phyloP scores from a whole-genome alignment of 2,329 filamentous ascomycete genomes.

The Colletotrichum musicola region DNA sequence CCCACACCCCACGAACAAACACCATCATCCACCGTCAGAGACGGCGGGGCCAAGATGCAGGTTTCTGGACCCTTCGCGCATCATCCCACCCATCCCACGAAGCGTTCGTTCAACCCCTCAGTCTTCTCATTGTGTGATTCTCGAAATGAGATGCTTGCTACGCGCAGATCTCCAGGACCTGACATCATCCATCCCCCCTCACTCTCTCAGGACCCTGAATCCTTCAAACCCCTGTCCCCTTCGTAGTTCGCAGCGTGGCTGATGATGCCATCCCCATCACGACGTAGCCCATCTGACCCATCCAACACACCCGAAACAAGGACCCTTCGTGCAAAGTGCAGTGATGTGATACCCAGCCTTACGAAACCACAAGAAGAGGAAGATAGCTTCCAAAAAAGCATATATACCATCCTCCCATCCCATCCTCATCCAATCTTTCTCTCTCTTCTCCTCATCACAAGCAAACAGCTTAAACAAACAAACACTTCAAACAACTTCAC shows the following conservation, averaged over 20 bases:
- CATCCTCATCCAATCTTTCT: not conserved
- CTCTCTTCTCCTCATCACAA: constrained; percentile 10
- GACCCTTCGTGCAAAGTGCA: not conserved
- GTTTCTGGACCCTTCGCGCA: constrained; percentile 36
- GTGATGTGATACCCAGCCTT: constrained; percentile 6
- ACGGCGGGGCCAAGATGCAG: constrained; percentile 26
- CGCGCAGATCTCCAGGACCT: constrained; percentile 28
- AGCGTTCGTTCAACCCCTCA: not conserved
- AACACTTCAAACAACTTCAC: not conserved
- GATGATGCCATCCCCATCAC: constrained; percentile 36
- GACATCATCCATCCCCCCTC: constrained; percentile 35
- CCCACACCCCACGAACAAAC: not conserved
- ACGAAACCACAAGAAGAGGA: not conserved
- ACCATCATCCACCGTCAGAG: constrained; percentile 23
- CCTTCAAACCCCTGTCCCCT: not conserved
- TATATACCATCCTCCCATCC: constrained; percentile 35
- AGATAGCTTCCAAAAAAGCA: constrained; percentile 14
- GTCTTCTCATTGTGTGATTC: too few relatives aligned
- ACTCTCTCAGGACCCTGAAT: constrained; percentile 8
- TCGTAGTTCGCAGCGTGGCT: not conserved
- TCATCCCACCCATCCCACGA: not conserved
- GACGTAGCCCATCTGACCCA: not conserved
- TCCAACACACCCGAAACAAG: not conserved
- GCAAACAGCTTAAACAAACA: constrained; percentile 22
- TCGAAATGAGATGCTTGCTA: not conserved